Conservation (phyloP, 148 eudicot genomes). For the Arctostaphylos glauca region DNA sequence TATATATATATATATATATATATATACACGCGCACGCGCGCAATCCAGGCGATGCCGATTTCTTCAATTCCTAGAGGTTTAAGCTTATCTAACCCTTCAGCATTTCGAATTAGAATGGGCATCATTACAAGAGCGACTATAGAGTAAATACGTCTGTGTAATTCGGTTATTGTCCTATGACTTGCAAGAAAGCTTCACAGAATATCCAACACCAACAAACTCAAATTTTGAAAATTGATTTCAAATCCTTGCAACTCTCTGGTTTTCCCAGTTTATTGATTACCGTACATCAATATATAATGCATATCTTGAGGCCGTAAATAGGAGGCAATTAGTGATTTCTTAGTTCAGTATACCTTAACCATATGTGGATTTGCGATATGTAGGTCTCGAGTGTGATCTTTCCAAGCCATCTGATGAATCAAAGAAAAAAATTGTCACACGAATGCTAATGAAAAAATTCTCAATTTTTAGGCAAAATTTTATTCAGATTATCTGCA, state of each 20-base stretch:
- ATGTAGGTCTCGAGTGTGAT: slow-evolving; percentile 94
- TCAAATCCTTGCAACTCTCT: background rate
- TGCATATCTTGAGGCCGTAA: background rate
- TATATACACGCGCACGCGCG: too few relatives aligned
- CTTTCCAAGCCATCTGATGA: slow-evolving; percentile 90
- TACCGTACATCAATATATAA: background rate
- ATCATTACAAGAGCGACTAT: background rate
- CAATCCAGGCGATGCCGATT: background rate
- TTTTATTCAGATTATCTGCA: background rate
- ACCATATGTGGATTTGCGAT: slow-evolving; percentile 93
- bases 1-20: too few relatives aligned
- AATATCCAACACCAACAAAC: background rate
- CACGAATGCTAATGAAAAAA: background rate
- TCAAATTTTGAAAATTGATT: background rate
- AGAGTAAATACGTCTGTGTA: background rate
- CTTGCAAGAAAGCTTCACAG: background rate
- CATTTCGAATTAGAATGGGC: background rate
- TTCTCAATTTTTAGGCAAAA: background rate
- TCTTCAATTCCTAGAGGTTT: background rate
- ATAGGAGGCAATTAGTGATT: background rate
- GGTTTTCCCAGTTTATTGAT: background rate
- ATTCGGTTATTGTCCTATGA: background rate
- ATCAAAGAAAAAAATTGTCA: slow-evolving; percentile 10
- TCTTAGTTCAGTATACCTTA: slow-evolving; percentile 50
- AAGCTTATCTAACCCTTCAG: background rate